Percentiles rank a stretch among this genome's conserved stretches.
These are phyloP conservation scores for Gliomastix tumulicola DNA, from an alignment of 2,329 filamentous ascomycete species.

Conservation along the genomic window DNA sequence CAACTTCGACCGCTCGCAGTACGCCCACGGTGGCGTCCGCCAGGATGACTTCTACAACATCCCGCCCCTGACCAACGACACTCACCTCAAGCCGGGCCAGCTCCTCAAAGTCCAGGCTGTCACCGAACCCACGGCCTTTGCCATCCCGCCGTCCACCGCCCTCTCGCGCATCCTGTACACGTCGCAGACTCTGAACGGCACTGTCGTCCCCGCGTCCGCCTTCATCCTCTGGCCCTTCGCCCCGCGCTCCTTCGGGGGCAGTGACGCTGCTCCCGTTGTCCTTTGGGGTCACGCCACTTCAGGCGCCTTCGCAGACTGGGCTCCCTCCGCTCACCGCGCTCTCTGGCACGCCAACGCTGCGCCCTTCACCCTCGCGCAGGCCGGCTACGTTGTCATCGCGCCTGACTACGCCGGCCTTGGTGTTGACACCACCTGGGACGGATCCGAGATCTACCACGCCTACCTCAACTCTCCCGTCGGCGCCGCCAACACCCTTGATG, in stretches of 20 bases:
- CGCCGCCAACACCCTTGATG: constrained; percentile 34
- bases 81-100: constrained; percentile 3
- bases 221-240: constrained; percentile 37
- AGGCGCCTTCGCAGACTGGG: constrained; percentile 24
- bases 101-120: constrained; percentile 9
- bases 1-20: constrained; percentile 7
- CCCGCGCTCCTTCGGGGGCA: too few species aligned
- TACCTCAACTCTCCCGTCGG: constrained; percentile 26
- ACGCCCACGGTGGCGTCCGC: constrained; percentile 7
- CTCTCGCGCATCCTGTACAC: constrained; percentile 38
- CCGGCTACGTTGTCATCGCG: constrained; percentile 36
- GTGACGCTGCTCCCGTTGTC: constrained; percentile 18
- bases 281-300: constrained; percentile 37
- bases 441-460: constrained; percentile 26
- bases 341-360: constrained; percentile 30
- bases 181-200: constrained; percentile 32
- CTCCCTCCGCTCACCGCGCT: constrained; percentile 27
- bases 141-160: constrained; percentile 2
- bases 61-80: neutral
- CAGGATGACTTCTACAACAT: constrained; percentile 11
- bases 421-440: constrained; percentile 21
- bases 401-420: constrained; percentile 37
- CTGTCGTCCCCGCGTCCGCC: constrained; percentile 33
- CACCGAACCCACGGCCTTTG: constrained; percentile 2
- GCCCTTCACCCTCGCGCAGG: constrained; percentile 26